Percentiles rank a stretch among this genome's conserved stretches.
Conservation (phyloP, 192 early-diverging fungal genomes). For the Spizellomyces punctatus region DNA sequence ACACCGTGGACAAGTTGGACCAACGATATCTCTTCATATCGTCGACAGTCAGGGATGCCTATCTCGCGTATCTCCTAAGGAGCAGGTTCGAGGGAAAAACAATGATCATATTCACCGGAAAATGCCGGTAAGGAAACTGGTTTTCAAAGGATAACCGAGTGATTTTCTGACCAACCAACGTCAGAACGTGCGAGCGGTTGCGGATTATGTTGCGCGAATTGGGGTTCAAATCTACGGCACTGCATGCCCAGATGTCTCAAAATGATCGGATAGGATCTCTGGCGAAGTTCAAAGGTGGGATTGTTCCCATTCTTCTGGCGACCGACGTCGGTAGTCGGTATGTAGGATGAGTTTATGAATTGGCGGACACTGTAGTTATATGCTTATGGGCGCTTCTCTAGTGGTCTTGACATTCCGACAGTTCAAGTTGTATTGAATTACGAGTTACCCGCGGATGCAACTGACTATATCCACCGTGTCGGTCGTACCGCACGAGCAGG, state of each 20-base stretch:
- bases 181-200: constrained; percentile 73
- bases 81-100: constrained; percentile 75
- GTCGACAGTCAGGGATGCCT: constrained; percentile 85
- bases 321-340: constrained; percentile 95
- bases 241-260: constrained; percentile 95
- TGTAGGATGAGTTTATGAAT: not conserved
- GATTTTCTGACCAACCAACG: constrained; percentile 18
- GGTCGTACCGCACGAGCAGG: constrained; percentile 97
- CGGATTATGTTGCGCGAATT: constrained; percentile 87
- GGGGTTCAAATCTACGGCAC: constrained; percentile 84
- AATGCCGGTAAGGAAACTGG: constrained; percentile 53
- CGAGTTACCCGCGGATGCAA: constrained; percentile 92
- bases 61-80: constrained; percentile 79
- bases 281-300: constrained; percentile 87
- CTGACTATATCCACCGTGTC: constrained; percentile 97
- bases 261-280: constrained; percentile 86
- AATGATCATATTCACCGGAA: constrained; percentile 89
- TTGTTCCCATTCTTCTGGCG: constrained; percentile 86
- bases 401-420: constrained; percentile 96
- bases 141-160: not conserved
- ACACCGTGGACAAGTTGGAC: constrained; percentile 81
- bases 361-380: not conserved
- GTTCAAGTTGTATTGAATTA: constrained; percentile 94
- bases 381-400: constrained; percentile 1
- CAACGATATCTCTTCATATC: constrained; percentile 94